These are phyloP conservation scores for Trypanosoma avium DNA, from an alignment of 208 protist species.

Conservation along the genomic window DNA sequence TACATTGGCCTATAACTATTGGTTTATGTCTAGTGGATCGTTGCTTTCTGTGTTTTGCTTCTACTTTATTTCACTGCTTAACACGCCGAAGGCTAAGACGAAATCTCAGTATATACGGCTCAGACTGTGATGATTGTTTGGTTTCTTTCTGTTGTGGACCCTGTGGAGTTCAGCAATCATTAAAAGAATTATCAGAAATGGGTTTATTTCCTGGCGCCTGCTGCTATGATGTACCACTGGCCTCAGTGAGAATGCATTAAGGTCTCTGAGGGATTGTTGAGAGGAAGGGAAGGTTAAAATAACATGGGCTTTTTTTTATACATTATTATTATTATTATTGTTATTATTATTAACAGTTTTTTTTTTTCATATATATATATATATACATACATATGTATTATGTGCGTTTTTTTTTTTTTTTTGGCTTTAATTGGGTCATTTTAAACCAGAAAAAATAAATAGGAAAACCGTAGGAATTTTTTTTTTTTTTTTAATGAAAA, in stretches of 20 bases:
- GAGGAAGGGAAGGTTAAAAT: too few relatives aligned
- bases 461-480: too few relatives aligned
- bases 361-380: too few relatives aligned
- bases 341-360: too few relatives aligned
- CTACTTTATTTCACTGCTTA: not conserved
- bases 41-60: not conserved
- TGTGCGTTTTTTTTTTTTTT: too few relatives aligned
- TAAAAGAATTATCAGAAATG: conserved; percentile 62
- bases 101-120: conserved; percentile 27
- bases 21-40: not conserved
- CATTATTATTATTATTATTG: too few relatives aligned
- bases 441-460: too few relatives aligned
- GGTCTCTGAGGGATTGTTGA: too few relatives aligned
- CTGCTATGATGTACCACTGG: conserved; percentile 2
- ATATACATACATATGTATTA: too few relatives aligned
- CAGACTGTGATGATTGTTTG: conserved; percentile 22
- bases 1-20: not conserved
- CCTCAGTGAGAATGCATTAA: not conserved
- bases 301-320: too few relatives aligned
- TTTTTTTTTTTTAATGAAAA: too few relatives aligned
- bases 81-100: conserved; percentile 23
- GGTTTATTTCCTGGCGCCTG: conserved; percentile 55
- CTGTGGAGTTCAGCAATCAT: conserved; percentile 53
- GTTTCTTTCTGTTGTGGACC: conserved; percentile 29
- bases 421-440: too few relatives aligned